These are phyloP conservation scores for Noccaea caerulescens DNA, from an alignment of 345 rosid genomes.

Conservation along the genomic window DNA sequence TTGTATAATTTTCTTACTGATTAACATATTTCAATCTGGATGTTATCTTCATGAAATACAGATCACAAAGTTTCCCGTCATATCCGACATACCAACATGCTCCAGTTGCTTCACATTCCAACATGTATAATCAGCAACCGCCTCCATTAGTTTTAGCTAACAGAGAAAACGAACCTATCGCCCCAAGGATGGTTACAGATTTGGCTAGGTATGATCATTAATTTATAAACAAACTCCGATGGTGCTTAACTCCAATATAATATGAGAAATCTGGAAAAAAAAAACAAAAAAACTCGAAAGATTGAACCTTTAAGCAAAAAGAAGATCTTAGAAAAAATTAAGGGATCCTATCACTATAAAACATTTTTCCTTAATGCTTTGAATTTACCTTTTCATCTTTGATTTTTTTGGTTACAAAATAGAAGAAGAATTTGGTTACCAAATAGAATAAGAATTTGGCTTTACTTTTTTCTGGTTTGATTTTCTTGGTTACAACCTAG, in stretches of 20 bases:
- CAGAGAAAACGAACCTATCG: not conserved
- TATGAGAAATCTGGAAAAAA: not conserved
- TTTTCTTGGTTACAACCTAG: too few relatives aligned
- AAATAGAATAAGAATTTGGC: too few relatives aligned
- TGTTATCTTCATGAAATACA: constrained; percentile 19
- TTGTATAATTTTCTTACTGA: not conserved
- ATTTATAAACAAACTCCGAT: not conserved
- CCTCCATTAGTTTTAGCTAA: not conserved
- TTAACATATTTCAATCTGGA: not conserved
- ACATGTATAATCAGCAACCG: constrained; percentile 7
- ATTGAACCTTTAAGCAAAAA: too few relatives aligned
- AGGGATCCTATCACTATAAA: too few relatives aligned
- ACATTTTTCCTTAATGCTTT: too few relatives aligned
- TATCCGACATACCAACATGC: constrained; percentile 1
- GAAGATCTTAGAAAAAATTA: too few relatives aligned
- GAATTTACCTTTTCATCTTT: too few relatives aligned
- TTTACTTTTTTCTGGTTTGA: too few relatives aligned
- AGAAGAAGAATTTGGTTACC: too few relatives aligned
- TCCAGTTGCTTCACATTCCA: constrained; percentile 7
- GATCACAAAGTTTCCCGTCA: constrained; percentile 8
- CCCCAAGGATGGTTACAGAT: not conserved
- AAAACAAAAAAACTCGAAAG: too few relatives aligned
- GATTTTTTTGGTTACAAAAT: too few relatives aligned
- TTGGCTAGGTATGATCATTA: constrained; percentile 12
- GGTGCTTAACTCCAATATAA: not conserved